Percentiles rank a stretch among this genome's conserved stretches.
Evolutionary conservation across 2,329 filamentous ascomycete species (phyloP).

Genomic region (Hypoxylon sp.): DNA sequence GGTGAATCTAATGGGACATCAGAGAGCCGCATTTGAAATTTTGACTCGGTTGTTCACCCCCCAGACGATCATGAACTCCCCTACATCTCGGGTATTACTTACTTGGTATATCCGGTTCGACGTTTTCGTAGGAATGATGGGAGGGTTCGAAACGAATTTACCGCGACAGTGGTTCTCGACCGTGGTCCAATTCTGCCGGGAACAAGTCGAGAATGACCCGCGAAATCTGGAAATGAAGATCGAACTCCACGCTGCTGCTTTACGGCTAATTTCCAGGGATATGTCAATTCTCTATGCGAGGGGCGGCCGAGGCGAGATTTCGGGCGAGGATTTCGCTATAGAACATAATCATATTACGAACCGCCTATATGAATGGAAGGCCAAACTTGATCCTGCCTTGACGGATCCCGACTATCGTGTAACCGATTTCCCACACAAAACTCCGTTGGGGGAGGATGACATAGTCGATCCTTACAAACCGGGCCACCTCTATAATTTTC

Average conservation of each 20-base stretch:
- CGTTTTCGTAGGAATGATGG: constrained; percentile 85
- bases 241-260: constrained; percentile 74
- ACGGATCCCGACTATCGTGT: constrained; percentile 74
- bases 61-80: constrained; percentile 78
- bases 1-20: constrained; percentile 93
- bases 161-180: constrained; percentile 83
- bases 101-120: constrained; percentile 95
- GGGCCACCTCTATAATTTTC: constrained; percentile 77
- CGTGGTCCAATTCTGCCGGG: constrained; percentile 73
- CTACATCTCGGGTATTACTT: constrained; percentile 80
- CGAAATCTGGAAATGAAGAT: constrained; percentile 75
- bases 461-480: constrained; percentile 82
- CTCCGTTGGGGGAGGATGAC: constrained; percentile 70
- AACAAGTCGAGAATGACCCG: constrained; percentile 72
- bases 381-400: constrained; percentile 72
- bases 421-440: constrained; percentile 71
- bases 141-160: constrained; percentile 80
- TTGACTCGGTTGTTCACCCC: constrained; percentile 84
- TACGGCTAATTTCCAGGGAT: constrained; percentile 82
- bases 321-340: constrained; percentile 72
- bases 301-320: constrained; percentile 74
- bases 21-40: constrained; percentile 88
- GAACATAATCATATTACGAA: constrained; percentile 71
- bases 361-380: constrained; percentile 65
- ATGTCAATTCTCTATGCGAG: constrained; percentile 83